Evolutionary conservation across 441 rosid species (phyloP).

Genomic region (Adansonia rubrostipa): DNA sequence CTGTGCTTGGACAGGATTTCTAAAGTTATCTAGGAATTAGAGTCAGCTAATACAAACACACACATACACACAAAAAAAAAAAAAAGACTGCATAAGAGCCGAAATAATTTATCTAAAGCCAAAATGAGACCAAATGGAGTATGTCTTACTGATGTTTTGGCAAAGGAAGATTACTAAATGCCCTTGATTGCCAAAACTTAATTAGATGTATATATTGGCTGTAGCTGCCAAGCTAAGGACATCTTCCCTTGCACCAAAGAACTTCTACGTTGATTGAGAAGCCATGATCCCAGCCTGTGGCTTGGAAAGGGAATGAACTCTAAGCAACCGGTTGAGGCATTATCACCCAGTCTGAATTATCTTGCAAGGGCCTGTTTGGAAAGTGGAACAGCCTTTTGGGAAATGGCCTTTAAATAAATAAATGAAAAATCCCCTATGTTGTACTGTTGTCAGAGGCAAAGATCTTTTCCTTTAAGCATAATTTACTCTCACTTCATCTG

Average conservation of each 20-base stretch:
- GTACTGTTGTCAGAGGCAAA: neutral
- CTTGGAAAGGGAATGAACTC: neutral
- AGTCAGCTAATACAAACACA: neutral
- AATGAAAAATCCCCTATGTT: neutral
- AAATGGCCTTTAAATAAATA: neutral
- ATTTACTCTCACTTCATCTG: neutral
- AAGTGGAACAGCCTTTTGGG: neutral
- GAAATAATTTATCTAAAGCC: neutral
- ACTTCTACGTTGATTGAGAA: neutral
- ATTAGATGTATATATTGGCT: neutral
- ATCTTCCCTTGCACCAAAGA: neutral
- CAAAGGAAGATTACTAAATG: neutral
- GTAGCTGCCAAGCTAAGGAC: conserved; percentile 7
- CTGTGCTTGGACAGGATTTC: neutral
- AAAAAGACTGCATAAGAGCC: conserved; percentile 5
- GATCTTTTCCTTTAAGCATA: neutral
- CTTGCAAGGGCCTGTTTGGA: neutral
- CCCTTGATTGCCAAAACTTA: neutral
- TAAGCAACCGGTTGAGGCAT: neutral
- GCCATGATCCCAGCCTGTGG: neutral
- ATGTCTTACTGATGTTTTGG: neutral
- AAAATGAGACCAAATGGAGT: neutral
- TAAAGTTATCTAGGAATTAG: neutral
- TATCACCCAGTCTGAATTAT: neutral
- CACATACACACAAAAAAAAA: no score